These are phyloP conservation scores for Phytophthora pistaciae DNA, from an alignment of 352 stramenopile genomes.

Conservation along the genomic window DNA sequence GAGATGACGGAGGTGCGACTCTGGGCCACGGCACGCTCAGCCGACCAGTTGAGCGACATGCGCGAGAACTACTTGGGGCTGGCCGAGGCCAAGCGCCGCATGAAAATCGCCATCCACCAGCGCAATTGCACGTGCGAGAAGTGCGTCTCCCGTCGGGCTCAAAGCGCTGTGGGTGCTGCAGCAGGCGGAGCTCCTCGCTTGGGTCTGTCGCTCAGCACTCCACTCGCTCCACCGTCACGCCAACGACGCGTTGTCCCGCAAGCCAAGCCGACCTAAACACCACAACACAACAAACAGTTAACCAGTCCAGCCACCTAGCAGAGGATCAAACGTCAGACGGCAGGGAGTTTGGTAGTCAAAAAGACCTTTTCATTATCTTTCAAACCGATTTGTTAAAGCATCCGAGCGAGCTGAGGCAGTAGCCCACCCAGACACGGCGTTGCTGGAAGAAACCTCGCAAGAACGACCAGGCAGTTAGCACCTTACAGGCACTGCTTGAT, in stretches of 20 bases:
- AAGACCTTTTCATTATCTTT: conserved; percentile 57
- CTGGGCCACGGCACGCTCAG: conserved; percentile 76
- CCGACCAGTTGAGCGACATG: conserved; percentile 83
- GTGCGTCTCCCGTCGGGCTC: conserved; percentile 64
- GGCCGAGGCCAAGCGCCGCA: conserved; percentile 81
- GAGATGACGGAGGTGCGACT: conserved; percentile 85
- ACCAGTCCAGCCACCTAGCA: no score
- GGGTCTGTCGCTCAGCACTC: conserved; percentile 39
- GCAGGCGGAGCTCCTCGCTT: conserved; percentile 13
- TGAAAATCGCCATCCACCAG: conserved; percentile 89
- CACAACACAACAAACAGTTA: no score
- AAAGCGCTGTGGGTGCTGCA: conserved; percentile 36
- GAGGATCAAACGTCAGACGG: no score
- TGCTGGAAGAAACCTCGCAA: conserved; percentile 20
- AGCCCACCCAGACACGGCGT: conserved; percentile 24
- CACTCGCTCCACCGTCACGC: conserved; percentile 55
- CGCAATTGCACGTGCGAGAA: conserved; percentile 87
- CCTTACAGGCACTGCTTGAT: conserved; percentile 95
- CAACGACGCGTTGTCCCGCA: conserved; percentile 52
- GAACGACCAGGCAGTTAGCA: conserved; percentile 11
- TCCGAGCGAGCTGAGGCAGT: conserved; percentile 13
- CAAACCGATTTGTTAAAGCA: conserved; percentile 63
- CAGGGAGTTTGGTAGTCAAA: conserved; percentile 24
- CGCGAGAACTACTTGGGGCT: conserved; percentile 90
- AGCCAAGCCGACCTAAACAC: conserved; percentile 32